Evolutionary conservation across 139 green algal genomes (phyloP).

Genomic region (Gonium pectorale): DNA sequence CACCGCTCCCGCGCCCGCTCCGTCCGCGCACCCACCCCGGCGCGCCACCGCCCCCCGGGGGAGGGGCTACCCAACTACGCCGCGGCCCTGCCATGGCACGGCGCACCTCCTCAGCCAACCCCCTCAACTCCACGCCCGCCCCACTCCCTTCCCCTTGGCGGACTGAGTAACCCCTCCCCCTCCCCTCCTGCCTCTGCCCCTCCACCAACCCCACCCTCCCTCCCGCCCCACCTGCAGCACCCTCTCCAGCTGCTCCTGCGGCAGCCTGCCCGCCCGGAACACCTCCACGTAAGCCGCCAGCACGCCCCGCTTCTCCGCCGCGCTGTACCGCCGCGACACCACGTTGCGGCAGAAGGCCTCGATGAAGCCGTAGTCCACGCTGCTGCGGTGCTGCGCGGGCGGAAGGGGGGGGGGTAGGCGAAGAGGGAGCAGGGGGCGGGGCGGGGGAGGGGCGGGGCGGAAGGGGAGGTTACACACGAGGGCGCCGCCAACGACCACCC

Average conservation of each 20-base stretch:
- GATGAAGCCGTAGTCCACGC: conserved; percentile 90
- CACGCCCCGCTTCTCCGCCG: conserved; percentile 67
- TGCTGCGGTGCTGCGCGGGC: conserved; percentile 40
- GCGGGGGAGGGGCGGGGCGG: background rate
- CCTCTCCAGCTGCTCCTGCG: conserved; percentile 67
- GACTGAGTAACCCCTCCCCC: too few relatives aligned
- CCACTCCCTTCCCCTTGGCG: too few relatives aligned
- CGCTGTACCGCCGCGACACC: conserved; percentile 68
- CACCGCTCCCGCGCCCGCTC: too few relatives aligned
- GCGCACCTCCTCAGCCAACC: too few relatives aligned
- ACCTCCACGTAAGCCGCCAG: conserved; percentile 72
- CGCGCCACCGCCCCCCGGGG: too few relatives aligned
- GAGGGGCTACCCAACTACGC: too few relatives aligned
- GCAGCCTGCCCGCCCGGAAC: conserved; percentile 54
- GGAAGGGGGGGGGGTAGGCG: background rate
- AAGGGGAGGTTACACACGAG: background rate
- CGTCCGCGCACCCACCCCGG: too few relatives aligned
- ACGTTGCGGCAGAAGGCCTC: conserved; percentile 71
- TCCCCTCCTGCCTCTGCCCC: too few relatives aligned
- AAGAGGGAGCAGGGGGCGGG: background rate
- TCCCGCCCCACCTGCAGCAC: conserved; percentile 57
- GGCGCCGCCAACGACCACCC: too few relatives aligned
- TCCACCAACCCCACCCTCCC: too few relatives aligned
- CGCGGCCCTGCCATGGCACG: background rate
- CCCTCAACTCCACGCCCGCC: too few relatives aligned